These are phyloP conservation scores for Ogataea paraovalis DNA, from an alignment of 805 yeast species.

Conservation along the genomic window DNA sequence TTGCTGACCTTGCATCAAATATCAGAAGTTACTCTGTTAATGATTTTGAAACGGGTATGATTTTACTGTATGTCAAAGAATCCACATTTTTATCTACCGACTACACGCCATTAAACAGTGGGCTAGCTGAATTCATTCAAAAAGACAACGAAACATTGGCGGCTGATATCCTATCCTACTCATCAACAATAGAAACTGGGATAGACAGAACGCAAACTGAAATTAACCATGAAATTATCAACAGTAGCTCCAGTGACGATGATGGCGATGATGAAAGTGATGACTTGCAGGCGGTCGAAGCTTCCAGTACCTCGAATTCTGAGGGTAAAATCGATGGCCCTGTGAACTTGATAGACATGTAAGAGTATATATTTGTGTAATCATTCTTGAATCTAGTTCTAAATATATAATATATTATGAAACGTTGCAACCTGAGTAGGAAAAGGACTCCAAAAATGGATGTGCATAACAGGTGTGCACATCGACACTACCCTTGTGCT, in stretches of 20 bases:
- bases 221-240: background rate
- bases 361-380: too few species aligned
- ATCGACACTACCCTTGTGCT: background rate
- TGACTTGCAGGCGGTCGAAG: background rate
- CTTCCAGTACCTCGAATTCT: background rate
- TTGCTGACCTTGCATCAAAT: constrained; percentile 24
- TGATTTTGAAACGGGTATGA: constrained; percentile 30
- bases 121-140: constrained; percentile 28
- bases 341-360: background rate
- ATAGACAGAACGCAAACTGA: background rate
- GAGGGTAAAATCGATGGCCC: background rate
- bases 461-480: background rate
- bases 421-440: too few species aligned
- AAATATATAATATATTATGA: too few species aligned
- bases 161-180: constrained; percentile 12
- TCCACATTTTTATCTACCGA: constrained; percentile 18
- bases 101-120: constrained; percentile 16
- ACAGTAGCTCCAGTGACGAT: constrained; percentile 6
- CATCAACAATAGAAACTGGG: background rate
- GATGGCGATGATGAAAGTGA: constrained; percentile 14
- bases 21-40: constrained; percentile 18
- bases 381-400: too few species aligned
- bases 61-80: constrained; percentile 32
- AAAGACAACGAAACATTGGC: constrained; percentile 28
- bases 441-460: background rate